phyloP scores from a whole-genome alignment of 495 filamentous ascomycete genomes.

The Astrothelium macrocarpum region DNA sequence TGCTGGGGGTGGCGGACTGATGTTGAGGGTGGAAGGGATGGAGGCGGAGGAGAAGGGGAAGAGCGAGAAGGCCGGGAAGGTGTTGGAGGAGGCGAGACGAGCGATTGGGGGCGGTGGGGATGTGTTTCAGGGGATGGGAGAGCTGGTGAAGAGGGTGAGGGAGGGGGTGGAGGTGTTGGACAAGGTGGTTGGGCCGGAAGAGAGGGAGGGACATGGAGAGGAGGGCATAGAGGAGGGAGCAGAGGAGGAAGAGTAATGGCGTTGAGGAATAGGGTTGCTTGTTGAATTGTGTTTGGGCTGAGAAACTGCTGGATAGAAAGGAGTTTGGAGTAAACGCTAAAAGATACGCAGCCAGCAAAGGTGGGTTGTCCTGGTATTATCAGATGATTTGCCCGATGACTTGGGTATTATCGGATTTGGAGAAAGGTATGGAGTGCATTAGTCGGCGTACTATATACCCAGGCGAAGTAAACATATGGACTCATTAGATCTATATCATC shows the following conservation, averaged over 20 bases:
- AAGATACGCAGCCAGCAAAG: background rate
- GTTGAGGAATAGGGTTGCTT: background rate
- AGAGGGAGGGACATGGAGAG: constrained; percentile 8
- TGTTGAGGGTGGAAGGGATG: constrained; percentile 28
- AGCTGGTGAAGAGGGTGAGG: constrained; percentile 17
- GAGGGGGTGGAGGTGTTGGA: constrained; percentile 19
- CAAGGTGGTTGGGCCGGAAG: constrained; percentile 19
- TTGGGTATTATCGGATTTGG: too few relatives aligned
- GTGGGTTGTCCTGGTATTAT: too few relatives aligned
- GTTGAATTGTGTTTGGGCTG: background rate
- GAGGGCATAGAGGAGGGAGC: constrained; percentile 12
- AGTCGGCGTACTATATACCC: background rate
- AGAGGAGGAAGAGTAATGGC: background rate
- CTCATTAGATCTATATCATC: too few relatives aligned
- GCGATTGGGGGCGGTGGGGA: constrained; percentile 12
- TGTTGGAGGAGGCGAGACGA: constrained; percentile 19
- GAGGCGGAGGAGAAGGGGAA: constrained; percentile 8
- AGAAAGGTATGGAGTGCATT: background rate
- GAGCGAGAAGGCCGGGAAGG: constrained; percentile 4
- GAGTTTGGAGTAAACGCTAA: background rate
- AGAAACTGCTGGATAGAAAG: background rate
- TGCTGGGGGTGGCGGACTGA: constrained; percentile 17
- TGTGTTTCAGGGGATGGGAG: constrained; percentile 20
- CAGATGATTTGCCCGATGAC: too few relatives aligned
- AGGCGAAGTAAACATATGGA: background rate